Conservation (phyloP, 139 green algal genomes). For the Chlamydomonas schloesseri region DNA sequence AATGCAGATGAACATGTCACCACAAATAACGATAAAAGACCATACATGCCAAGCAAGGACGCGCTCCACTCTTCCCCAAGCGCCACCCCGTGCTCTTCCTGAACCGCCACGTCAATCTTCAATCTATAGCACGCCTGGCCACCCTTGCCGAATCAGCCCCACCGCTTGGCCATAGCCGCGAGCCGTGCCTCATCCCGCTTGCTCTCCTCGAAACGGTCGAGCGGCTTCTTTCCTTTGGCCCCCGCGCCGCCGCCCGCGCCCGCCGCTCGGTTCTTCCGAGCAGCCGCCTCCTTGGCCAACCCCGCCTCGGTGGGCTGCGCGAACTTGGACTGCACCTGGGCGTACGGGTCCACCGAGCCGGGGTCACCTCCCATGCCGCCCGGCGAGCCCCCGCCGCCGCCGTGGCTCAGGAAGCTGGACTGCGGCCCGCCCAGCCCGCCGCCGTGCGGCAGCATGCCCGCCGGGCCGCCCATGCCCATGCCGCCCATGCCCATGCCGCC, state of each 20-base stretch:
- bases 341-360: slow-evolving; percentile 10
- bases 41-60: too few relatives aligned
- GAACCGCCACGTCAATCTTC: too few relatives aligned
- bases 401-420: not conserved
- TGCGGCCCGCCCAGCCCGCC: not conserved
- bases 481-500: not conserved
- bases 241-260: not conserved
- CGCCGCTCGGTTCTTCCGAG: slow-evolving; percentile 19
- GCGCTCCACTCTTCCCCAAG: too few relatives aligned
- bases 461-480: too few relatives aligned
- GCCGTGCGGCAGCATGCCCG: not conserved
- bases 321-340: slow-evolving; percentile 42
- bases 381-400: not conserved
- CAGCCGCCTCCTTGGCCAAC: not conserved
- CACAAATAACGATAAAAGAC: too few relatives aligned
- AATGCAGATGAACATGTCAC: too few relatives aligned
- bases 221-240: slow-evolving; percentile 33
- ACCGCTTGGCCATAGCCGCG: slow-evolving; percentile 52
- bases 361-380: not conserved
- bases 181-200: slow-evolving; percentile 49
- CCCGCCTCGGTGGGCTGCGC: slow-evolving; percentile 27
- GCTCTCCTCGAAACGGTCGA: slow-evolving; percentile 57
- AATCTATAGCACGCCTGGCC: too few relatives aligned
- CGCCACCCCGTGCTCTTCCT: too few relatives aligned
- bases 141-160: too few relatives aligned